Conservation (phyloP, 1,139 yeast species). For the Scheffersomyces stambukii region DNA sequence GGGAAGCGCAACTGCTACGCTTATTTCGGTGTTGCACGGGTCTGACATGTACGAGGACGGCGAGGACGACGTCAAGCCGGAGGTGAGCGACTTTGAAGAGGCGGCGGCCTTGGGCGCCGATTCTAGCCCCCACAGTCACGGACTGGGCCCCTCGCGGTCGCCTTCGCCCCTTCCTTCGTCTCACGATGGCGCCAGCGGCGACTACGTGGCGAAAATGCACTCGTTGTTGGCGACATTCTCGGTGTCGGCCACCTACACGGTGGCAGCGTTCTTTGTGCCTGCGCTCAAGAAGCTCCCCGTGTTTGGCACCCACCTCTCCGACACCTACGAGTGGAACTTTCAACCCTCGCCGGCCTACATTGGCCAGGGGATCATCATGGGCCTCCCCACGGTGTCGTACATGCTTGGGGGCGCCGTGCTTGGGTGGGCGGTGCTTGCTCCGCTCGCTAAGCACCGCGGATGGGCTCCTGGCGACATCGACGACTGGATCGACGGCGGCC, state of each 20-base stretch:
- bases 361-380: conserved; percentile 98
- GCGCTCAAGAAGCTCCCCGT: conserved; percentile 64
- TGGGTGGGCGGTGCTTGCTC: conserved; percentile 92
- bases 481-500: conserved; percentile 91
- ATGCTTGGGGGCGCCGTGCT: conserved; percentile 86
- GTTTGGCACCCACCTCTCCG: conserved; percentile 65
- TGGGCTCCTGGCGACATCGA: conserved; percentile 93
- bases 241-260: conserved; percentile 69
- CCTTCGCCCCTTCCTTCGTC: too few relatives aligned
- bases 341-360: conserved; percentile 97
- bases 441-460: conserved; percentile 59
- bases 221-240: conserved; percentile 58
- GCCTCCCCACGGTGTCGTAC: conserved; percentile 82
- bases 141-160: too few relatives aligned
- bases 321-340: conserved; percentile 74
- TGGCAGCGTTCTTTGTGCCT: conserved; percentile 71
- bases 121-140: too few relatives aligned
- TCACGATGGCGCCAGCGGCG: conserved; percentile 1
- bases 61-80: conserved; percentile 5
- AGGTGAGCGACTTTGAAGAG: conserved; percentile 4
- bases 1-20: conserved; percentile 93
- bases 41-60: conserved; percentile 49
- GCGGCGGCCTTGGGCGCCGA: conserved; percentile 10
- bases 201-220: conserved; percentile 53
- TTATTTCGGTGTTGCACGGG: conserved; percentile 82